phyloP scores from a whole-genome alignment of 306 rosid genomes.

The Corylus avellana region DNA sequence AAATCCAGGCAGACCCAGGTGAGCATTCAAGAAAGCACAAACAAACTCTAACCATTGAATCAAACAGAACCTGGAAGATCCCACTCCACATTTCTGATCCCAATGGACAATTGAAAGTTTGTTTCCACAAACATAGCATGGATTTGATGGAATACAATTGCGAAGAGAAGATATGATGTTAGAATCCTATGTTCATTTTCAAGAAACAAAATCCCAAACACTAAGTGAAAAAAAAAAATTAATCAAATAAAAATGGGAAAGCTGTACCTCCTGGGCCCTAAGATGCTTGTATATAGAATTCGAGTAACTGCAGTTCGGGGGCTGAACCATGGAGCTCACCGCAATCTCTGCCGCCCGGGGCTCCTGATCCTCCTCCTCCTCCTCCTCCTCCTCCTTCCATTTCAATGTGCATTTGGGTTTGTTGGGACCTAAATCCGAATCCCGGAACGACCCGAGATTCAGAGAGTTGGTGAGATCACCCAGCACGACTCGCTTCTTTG shows the following conservation, averaged over 20 bases:
- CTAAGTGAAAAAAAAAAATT: neutral
- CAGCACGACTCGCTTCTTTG: constrained; percentile 38
- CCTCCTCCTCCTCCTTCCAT: neutral
- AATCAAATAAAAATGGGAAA: neutral
- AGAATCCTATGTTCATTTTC: neutral
- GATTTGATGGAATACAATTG: too few relatives aligned
- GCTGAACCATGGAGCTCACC: constrained; percentile 16
- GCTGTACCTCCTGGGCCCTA: constrained; percentile 29
- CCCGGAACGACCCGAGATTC: constrained; percentile 6
- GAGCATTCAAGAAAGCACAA: neutral
- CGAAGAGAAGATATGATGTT: neutral
- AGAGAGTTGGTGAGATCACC: constrained; percentile 38
- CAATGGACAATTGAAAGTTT: too few relatives aligned
- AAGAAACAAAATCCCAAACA: neutral
- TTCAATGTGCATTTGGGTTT: neutral
- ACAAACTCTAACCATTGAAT: neutral
- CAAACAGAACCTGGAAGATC: neutral
- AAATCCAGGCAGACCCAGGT: neutral
- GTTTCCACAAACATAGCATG: too few relatives aligned
- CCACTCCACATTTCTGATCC: too few relatives aligned
- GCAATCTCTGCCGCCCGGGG: neutral
- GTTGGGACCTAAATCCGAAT: constrained; percentile 6
- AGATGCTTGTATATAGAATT: constrained; percentile 24
- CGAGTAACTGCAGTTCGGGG: constrained; percentile 9
- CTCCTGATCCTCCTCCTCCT: neutral